Evolutionary conservation across 1,284 basidiomycete genomes (phyloP).

Genomic region (Ceratobasidium sp.): DNA sequence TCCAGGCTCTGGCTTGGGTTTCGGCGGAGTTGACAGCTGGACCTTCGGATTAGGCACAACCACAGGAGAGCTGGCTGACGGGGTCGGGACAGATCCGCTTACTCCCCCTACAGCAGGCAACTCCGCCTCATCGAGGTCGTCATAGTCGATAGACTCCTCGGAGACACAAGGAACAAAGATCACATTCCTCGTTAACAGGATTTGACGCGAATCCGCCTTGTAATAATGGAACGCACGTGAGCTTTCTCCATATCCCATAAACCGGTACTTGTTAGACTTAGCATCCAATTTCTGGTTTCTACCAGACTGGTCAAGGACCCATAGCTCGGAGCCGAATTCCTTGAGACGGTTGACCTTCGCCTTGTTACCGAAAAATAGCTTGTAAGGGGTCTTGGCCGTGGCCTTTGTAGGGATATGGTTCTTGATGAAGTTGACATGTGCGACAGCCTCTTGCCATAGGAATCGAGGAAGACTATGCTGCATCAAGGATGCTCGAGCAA

Average conservation of each 20-base stretch:
- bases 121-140: too few relatives aligned
- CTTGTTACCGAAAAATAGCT: background rate
- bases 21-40: too few relatives aligned
- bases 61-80: too few relatives aligned
- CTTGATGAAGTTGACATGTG: background rate
- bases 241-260: background rate
- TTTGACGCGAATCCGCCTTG: background rate
- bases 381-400: background rate
- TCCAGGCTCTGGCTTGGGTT: too few relatives aligned
- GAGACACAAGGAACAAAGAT: background rate
- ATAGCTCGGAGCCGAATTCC: conserved; percentile 1
- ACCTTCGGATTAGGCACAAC: too few relatives aligned
- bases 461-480: background rate
- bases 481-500: background rate
- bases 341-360: background rate
- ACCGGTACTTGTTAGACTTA: conserved; percentile 4
- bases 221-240: background rate
- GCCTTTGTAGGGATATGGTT: background rate
- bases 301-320: background rate
- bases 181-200: background rate
- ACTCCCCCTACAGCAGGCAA: too few relatives aligned
- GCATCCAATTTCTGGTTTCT: background rate
- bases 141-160: background rate
- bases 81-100: too few relatives aligned
- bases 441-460: conserved; percentile 36